Evolutionary conservation across 2,329 filamentous ascomycete species (phyloP).

Genomic region (Aspergillus jensenii): DNA sequence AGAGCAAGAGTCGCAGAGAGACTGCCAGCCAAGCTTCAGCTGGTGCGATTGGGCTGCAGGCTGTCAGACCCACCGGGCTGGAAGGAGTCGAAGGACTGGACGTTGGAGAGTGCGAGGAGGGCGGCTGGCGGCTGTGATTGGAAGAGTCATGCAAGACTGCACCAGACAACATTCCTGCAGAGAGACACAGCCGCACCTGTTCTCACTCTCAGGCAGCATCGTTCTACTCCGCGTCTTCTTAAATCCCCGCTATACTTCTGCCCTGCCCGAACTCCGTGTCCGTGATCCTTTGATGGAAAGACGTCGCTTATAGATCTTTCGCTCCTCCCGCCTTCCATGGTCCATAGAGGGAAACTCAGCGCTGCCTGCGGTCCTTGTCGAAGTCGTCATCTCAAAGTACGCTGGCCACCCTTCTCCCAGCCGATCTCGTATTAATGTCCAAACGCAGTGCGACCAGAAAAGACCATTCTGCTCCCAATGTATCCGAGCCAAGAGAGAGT

Average conservation of each 20-base stretch:
- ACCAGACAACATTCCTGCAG: too few relatives aligned
- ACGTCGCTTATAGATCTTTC: background rate
- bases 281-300: too few relatives aligned
- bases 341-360: conserved; percentile 10
- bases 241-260: background rate
- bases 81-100: too few relatives aligned
- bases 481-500: conserved; percentile 16
- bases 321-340: conserved; percentile 2
- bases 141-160: background rate
- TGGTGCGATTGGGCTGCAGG: too few relatives aligned
- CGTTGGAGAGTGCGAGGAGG: background rate
- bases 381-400: conserved; percentile 10
- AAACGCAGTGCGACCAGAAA: conserved; percentile 21
- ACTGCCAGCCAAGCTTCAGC: background rate
- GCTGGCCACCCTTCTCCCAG: background rate
- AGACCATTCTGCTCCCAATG: conserved; percentile 24
- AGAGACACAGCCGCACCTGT: background rate
- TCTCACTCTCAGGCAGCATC: background rate
- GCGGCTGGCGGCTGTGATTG: background rate
- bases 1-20: background rate
- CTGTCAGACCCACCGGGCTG: too few relatives aligned
- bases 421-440: background rate
- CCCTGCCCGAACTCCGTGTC: background rate
- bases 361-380: conserved; percentile 9
- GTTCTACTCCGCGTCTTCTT: background rate